A percentile compares a stretch with the other conserved stretches of the same genome.
phyloP scores from a whole-genome alignment of 169 alveolate genomes.

The Babesia ovata region DNA sequence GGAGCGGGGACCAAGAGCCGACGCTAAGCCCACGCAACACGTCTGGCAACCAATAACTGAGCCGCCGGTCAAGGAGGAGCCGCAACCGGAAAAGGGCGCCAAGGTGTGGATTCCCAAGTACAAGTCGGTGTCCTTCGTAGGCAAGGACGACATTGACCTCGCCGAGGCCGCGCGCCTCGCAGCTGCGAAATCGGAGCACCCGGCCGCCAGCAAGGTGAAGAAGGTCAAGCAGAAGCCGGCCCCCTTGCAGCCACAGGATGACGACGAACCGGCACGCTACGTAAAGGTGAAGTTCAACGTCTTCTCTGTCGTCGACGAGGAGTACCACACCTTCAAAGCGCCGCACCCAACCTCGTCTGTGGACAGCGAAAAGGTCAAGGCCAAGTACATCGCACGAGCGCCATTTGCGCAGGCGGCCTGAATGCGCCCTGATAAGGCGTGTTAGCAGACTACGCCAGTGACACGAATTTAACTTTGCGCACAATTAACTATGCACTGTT shows the following conservation, averaged over 20 bases:
- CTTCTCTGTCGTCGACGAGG: conserved; percentile 41
- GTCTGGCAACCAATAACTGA: conserved; percentile 43
- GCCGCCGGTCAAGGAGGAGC: conserved; percentile 12
- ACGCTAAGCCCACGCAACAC: conserved; percentile 51
- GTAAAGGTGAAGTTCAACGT: conserved; percentile 60
- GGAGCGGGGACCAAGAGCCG: conserved; percentile 19
- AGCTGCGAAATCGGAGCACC: conserved; percentile 50
- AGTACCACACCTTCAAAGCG: conserved; percentile 40
- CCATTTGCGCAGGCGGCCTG: background rate
- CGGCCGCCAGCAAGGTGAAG: conserved; percentile 22
- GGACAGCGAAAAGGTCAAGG: conserved; percentile 53
- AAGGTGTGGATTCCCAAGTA: conserved; percentile 66
- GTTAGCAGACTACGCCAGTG: background rate
- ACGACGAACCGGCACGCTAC: conserved; percentile 19
- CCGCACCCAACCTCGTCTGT: conserved; percentile 17
- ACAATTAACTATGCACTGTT: background rate
- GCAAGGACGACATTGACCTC: conserved; percentile 60
- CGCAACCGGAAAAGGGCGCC: conserved; percentile 37
- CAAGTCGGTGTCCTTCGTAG: conserved; percentile 18
- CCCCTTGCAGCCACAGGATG: conserved; percentile 22
- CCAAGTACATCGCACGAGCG: conserved; percentile 48
- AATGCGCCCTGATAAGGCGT: background rate
- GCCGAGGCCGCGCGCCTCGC: conserved; percentile 60
- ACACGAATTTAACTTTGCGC: background rate
- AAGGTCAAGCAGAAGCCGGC: conserved; percentile 56